phyloP scores from a whole-genome alignment of 192 early-diverging fungal genomes.

The Rhizophagus sp. region DNA sequence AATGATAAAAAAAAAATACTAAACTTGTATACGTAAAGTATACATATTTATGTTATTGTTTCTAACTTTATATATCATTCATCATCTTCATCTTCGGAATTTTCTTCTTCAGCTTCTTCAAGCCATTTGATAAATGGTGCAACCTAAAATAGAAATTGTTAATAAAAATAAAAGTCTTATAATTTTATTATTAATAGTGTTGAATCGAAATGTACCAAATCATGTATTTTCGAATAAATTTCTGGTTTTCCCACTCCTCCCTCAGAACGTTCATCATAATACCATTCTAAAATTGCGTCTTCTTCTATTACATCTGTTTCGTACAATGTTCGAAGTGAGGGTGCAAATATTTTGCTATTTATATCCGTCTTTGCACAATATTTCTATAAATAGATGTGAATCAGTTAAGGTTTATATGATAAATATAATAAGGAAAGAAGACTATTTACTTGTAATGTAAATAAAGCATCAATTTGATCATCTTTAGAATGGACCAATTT shows the following conservation, averaged over 20 bases:
- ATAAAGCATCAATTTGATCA: slow-evolving; percentile 76
- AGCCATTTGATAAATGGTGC: slow-evolving; percentile 27
- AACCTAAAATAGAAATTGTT: slow-evolving; percentile 18
- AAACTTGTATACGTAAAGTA: too few species aligned
- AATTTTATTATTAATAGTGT: slow-evolving; percentile 2
- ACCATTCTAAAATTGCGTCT: slow-evolving; percentile 78
- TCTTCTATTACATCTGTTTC: slow-evolving; percentile 84
- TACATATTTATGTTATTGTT: neutral
- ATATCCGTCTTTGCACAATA: slow-evolving; percentile 17
- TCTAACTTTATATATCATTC: neutral
- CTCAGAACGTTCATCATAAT: slow-evolving; percentile 35
- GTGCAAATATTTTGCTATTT: slow-evolving; percentile 57
- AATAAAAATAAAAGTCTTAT: neutral
- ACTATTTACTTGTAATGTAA: slow-evolving; percentile 44
- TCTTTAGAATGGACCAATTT: slow-evolving; percentile 63
- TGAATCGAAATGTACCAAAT: slow-evolving; percentile 44
- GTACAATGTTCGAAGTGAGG: slow-evolving; percentile 67
- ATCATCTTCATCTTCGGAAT: slow-evolving; percentile 4
- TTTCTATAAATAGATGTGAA: too few species aligned
- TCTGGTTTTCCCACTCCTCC: slow-evolving; percentile 26
- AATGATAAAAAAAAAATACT: too few species aligned
- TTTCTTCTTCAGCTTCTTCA: slow-evolving; percentile 26
- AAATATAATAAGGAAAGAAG: too few species aligned
- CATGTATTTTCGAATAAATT: slow-evolving; percentile 40
- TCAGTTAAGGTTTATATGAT: too few species aligned